Percentiles rank a stretch among this genome's conserved stretches.
Conservation (phyloP, 345 rosid species). For the Eucalyptus albens region DNA sequence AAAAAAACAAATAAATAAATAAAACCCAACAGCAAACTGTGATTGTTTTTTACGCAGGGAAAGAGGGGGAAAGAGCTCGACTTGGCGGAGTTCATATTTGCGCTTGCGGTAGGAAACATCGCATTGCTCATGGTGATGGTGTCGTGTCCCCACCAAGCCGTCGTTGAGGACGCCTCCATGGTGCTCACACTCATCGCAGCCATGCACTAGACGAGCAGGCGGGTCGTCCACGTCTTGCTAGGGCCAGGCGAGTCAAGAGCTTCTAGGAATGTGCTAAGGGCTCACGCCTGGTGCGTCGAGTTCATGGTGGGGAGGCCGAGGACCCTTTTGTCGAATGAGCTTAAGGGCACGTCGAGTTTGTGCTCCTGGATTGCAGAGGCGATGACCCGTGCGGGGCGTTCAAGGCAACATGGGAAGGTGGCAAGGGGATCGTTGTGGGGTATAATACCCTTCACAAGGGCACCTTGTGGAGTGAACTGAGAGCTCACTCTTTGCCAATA, state of each 20-base stretch:
- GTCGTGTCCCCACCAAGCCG: background rate
- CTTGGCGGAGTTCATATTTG: conserved; percentile 39
- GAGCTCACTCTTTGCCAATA: conserved; percentile 29
- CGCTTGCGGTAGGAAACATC: conserved; percentile 39
- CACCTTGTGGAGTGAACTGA: conserved; percentile 2
- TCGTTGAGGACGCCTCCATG: background rate
- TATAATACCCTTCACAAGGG: conserved; percentile 25
- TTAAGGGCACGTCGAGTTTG: conserved; percentile 17
- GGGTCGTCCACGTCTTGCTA: conserved; percentile 14
- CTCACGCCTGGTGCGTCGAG: conserved; percentile 1
- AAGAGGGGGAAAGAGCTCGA: conserved; percentile 28
- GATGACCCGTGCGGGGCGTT: background rate
- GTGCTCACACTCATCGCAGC: conserved; percentile 25
- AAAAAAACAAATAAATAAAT: too few relatives aligned
- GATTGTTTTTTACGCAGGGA: conserved; percentile 1
- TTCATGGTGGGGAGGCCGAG: conserved; percentile 19
- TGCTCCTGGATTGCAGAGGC: conserved; percentile 27
- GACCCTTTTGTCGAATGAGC: conserved; percentile 2
- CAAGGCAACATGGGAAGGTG: conserved; percentile 4
- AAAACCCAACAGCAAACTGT: too few relatives aligned
- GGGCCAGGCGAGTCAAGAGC: background rate
- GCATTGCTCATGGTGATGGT: conserved; percentile 29
- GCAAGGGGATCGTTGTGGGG: conserved; percentile 23
- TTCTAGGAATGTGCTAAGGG: background rate
- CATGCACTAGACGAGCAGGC: conserved; percentile 29